Base-by-base conservation (phyloP, 1,139 yeast genomes). In the Suhomyces bokatorum region DNA sequence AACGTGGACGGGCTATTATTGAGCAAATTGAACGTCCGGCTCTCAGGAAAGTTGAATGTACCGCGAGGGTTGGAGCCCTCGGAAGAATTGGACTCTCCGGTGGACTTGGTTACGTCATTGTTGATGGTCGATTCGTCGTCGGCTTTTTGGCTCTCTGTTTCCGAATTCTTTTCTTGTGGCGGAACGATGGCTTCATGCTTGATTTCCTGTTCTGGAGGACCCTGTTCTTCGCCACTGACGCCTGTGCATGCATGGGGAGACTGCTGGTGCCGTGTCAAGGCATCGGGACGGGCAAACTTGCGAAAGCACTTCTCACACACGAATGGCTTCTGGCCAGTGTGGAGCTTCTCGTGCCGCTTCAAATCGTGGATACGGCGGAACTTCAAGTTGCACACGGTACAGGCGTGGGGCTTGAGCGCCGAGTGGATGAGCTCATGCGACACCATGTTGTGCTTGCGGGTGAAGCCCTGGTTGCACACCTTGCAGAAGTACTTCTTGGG, bases 341-440 rank as follows among this genome's bases (percentile, higher is more conserved):
- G 96, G 30, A 84, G 70, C 60, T 83, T 84, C 51, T 79, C 80
- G 58, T 87, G 96, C 37, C 96, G 72, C 58, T 82, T 85, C 54
- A 87, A 70, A 60, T 87, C 95, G 60, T 87, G 93, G 32, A 81
- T 76, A 35, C 95, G 71, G 48, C 95, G 74, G 59, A 87, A 87
- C 53, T 74, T 77, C 40, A 78, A 68, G 45, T 75, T 69, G 57
- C 96, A 87, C 13, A 77, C 75, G n/a, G 75, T 56, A 62, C 96
- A 87, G 22, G 69, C 66, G 63, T 78, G 88, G 2, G 91, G 90
- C 59, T 81, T 83, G 47, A 76, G 74, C 39, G 78, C 75, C 11
- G 87, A 78, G 60, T 86, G 95, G 37, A 84, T 85, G 49, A 85
- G 64, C 51, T 83, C 75, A 61, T 86, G 95, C 6, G 87, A 78